Conservation (phyloP, 164 flowering plant genomes). For the Pachysandra terminalis region DNA sequence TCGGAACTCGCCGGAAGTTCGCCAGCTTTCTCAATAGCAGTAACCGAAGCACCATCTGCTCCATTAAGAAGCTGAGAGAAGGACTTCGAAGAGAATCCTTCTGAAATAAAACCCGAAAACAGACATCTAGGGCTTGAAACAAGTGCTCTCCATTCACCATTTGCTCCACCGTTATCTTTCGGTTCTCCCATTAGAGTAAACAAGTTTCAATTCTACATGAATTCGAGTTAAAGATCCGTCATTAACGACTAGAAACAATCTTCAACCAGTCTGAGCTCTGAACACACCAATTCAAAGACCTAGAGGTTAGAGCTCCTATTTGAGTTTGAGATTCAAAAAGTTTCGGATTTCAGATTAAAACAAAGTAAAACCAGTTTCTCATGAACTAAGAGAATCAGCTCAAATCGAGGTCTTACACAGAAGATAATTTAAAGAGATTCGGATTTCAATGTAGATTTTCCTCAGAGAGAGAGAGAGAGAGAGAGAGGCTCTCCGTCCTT, state of each 20-base stretch:
- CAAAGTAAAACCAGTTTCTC: not conserved
- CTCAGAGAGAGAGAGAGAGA: not conserved
- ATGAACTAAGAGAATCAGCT: not conserved
- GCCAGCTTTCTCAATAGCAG: not conserved
- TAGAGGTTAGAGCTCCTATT: conserved; percentile 11
- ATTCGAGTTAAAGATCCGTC: not conserved
- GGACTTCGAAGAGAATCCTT: conserved; percentile 12
- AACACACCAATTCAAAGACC: not conserved
- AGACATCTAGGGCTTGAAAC: conserved; percentile 19
- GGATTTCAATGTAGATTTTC: not conserved
- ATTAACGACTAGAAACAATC: not conserved
- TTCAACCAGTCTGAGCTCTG: not conserved
- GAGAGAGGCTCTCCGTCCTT: not conserved
- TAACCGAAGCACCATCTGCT: not conserved
- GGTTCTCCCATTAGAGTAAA: conserved; percentile 18
- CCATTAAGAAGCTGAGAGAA: conserved; percentile 12
- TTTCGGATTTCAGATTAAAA: not conserved
- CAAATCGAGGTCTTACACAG: too few relatives aligned
- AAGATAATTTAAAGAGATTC: not conserved
- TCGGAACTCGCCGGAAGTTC: not conserved
- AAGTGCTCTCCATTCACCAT: conserved; percentile 21
- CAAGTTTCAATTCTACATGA: not conserved
- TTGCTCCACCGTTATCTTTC: conserved; percentile 12
- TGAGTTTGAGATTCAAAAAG: not conserved
- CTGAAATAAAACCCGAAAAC: conserved; percentile 10